These are phyloP conservation scores for Metschnikowia santaceciliae DNA, from an alignment of 805 yeast species.

Conservation along the genomic window DNA sequence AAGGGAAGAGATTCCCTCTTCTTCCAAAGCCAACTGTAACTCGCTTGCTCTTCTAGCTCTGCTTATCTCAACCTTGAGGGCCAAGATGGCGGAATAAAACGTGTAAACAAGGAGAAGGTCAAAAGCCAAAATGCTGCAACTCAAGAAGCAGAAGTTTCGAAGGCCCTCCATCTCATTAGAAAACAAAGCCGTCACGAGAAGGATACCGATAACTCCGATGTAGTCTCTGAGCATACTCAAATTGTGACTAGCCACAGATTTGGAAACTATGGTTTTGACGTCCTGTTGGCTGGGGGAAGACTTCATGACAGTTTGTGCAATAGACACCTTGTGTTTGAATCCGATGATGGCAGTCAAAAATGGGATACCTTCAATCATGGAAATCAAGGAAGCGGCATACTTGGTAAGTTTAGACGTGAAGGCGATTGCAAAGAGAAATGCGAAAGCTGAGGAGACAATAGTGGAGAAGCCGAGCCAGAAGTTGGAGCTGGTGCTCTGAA, in stretches of 20 bases:
- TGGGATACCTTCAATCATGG: slow-evolving; percentile 87
- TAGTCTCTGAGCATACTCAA: slow-evolving; percentile 69
- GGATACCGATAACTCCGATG: slow-evolving; percentile 64
- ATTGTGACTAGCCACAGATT: slow-evolving; percentile 41
- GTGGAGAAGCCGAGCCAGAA: slow-evolving; percentile 85
- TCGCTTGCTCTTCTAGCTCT: slow-evolving; percentile 78
- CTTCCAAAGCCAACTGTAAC: slow-evolving; percentile 78
- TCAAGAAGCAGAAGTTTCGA: slow-evolving; percentile 73
- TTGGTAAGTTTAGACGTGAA: slow-evolving; percentile 54
- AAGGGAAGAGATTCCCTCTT: slow-evolving; percentile 77
- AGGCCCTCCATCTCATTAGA: slow-evolving; percentile 69
- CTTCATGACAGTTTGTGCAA: slow-evolving; percentile 57
- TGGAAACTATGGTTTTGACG: slow-evolving; percentile 40
- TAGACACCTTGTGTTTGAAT: slow-evolving; percentile 75
- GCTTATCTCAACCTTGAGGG: slow-evolving; percentile 84
- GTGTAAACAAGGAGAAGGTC: slow-evolving; percentile 75
- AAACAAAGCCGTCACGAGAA: slow-evolving; percentile 61
- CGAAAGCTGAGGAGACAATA: slow-evolving; percentile 72
- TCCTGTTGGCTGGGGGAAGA: slow-evolving; percentile 35
- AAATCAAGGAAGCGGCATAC: slow-evolving; percentile 62
- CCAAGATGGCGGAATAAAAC: slow-evolving; percentile 76
- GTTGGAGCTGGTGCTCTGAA: slow-evolving; percentile 75
- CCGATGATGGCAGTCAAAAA: slow-evolving; percentile 90
- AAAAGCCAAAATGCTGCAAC: slow-evolving; percentile 62
- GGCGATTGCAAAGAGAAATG: slow-evolving; percentile 71